phyloP scores from a whole-genome alignment of 306 rosid genomes.

The Sechiopsis laciniata region DNA sequence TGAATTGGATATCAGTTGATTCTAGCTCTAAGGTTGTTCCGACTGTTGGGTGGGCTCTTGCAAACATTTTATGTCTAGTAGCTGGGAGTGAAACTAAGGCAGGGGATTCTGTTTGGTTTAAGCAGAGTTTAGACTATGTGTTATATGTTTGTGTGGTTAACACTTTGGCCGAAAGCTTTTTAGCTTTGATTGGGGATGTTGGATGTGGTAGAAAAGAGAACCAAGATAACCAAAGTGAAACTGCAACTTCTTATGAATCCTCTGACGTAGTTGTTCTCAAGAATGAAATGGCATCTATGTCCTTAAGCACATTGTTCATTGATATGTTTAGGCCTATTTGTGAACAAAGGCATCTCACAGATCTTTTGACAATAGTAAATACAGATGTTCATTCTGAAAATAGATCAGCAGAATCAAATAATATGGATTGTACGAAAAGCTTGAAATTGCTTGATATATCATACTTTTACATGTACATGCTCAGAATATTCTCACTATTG shows the following conservation, averaged over 20 bases:
- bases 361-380: conserved; percentile 52
- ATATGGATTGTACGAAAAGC: conserved; percentile 37
- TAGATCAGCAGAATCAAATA: conserved; percentile 33
- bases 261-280: conserved; percentile 30
- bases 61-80: conserved; percentile 65
- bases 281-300: conserved; percentile 38
- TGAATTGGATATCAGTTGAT: conserved; percentile 40
- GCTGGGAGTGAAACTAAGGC: conserved; percentile 45
- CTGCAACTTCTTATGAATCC: conserved; percentile 33
- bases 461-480: conserved; percentile 64
- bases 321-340: conserved; percentile 76
- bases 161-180: conserved; percentile 55
- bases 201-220: conserved; percentile 43
- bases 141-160: conserved; percentile 55
- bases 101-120: conserved; percentile 48
- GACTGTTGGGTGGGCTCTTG: conserved; percentile 89
- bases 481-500: conserved; percentile 59
- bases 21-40: conserved; percentile 50
- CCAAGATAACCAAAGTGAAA: conserved; percentile 35
- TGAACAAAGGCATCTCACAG: conserved; percentile 84
- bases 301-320: conserved; percentile 43
- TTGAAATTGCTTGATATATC: conserved; percentile 64
- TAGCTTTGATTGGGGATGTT: conserved; percentile 50
- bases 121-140: conserved; percentile 55
- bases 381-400: conserved; percentile 26